Evolutionary conservation across 2,329 filamentous ascomycete species (phyloP), one percentile per base, ranked within the genome.

Genomic region (Blastomyces parvus): DNA sequence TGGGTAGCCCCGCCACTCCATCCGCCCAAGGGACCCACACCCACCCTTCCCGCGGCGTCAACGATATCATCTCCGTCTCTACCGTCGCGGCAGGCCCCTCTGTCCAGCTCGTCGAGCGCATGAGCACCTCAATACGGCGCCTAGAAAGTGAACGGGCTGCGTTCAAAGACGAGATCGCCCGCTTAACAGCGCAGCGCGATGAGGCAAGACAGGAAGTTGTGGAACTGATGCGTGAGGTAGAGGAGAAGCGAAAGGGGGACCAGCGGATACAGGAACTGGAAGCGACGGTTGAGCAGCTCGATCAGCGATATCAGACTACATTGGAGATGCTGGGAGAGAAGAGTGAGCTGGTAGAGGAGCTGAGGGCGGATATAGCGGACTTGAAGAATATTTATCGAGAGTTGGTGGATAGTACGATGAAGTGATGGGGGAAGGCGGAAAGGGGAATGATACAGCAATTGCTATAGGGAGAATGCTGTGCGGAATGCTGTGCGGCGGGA

Each of bases 311-410:
- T 73, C 87, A 96, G 73, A 94, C 91, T 17, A 95, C 91, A 64
- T 80, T 99, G 61, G 92, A 97, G 78, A 88, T 97, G 86, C 78
- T 99, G 63, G 94, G 94, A 1, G 94, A 99, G 83, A 96, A 96
- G 84, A 96, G 91, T 75, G 94, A 99, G 80, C 80, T 88, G 71
- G 92, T 96, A 1, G 91, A 96, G 72, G 94, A 99, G 80, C 79
- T 99, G 68, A 86, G 83, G 74, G 88, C 89, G 14, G 94, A 97
- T 80, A 89, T 99, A 61, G 82, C 86, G 67, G 94, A 99, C 80
- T 82, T 99, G 74, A 99, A 99, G 81, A 88, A 87, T 72, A 96
- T 99, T 83, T 97, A 97, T 79, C 86, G 91, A 68, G 93, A 97
- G 73, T 78, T 99, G 74, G 89, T 96, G 59, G 90, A 96, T 78